Base-by-base conservation (phyloP, 202 grass and related monocot genomes). In the Carex sylvatica region DNA sequence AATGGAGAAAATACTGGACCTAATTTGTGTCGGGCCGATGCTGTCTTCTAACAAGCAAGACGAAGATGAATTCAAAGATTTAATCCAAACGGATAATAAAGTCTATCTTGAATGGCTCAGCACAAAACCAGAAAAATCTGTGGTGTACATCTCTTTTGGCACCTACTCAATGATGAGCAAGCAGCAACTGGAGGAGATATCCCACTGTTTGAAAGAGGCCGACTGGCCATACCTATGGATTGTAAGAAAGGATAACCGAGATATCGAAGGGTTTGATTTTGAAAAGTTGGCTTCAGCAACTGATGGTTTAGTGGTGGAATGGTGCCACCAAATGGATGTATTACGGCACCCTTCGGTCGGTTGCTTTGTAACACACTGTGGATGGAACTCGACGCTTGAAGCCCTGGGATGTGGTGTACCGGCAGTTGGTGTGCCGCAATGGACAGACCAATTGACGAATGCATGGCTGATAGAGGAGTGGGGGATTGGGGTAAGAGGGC, bases 101-200 rank as follows among this genome's bases (percentile, higher is more conserved):
- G 65, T 24, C 0, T 92, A 87, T 78, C 24, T 89, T 20, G 26
- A 85, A 62, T 92, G 90, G 90, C 72, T 92, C 38, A 71, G 82
- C 35, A n/a, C 65, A 42, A 33, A 55, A 81, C 70, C 63, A 44
- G 87, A 19, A 18, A 73, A 86, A n/a, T 89, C 83, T 60, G 90
- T 89, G 2, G 64, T 87, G 6, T 92, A 92, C 79, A 88, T 92
- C 74, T 89, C 90, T 9, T 89, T 92, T 38, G 90, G 90, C 10
- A 89, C 85, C 90, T 6, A 84, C 22, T 65, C 79, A 14, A 2
- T n/a, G 82, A 80, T 87, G 82, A 92, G 19, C 40, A 60, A 60
- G 51, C 70, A 64, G 15, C 87, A 89, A 76, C 47, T 87, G 22
- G 26, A 65, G 31, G 79, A 92, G 66, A 59, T 92, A 6, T 19